phyloP scores from a whole-genome alignment of 768 basidiomycete genomes.

The Heimioporus sp. region DNA sequence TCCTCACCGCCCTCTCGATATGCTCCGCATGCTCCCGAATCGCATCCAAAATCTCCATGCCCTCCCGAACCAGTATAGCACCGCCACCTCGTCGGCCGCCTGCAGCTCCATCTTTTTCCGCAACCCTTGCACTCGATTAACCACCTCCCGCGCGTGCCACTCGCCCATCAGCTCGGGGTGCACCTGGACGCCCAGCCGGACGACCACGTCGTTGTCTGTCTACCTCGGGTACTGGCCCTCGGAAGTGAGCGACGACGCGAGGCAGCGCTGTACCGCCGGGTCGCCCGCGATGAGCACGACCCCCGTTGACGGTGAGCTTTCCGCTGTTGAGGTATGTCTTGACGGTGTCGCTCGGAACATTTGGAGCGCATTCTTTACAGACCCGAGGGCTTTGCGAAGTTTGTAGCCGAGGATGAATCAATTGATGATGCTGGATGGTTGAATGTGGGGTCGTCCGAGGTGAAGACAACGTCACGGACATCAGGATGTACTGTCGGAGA shows the following conservation, averaged over 20 bases:
- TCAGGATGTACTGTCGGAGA: conserved; percentile 93
- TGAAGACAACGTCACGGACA: conserved; percentile 86
- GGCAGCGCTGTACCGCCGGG: conserved; percentile 84
- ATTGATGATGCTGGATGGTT: conserved; percentile 90
- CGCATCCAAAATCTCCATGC: conserved; percentile 61
- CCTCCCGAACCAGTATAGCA: conserved; percentile 77
- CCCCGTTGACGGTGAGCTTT: conserved; percentile 82
- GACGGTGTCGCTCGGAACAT: conserved; percentile 77
- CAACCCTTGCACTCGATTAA: conserved; percentile 91
- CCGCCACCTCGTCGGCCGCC: conserved; percentile 89
- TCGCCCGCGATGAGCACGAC: conserved; percentile 90
- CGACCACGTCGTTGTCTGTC: conserved; percentile 92
- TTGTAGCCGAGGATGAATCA: conserved; percentile 94
- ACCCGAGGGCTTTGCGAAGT: conserved; percentile 85
- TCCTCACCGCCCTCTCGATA: conserved; percentile 73
- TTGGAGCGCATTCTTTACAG: conserved; percentile 84
- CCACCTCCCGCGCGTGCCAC: conserved; percentile 86
- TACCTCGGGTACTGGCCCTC: conserved; percentile 75
- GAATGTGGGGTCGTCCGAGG: conserved; percentile 79
- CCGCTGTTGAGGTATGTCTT: conserved; percentile 74
- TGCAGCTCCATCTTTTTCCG: conserved; percentile 95
- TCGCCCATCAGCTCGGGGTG: conserved; percentile 85
- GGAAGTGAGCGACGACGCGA: conserved; percentile 65
- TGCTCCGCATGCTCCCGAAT: conserved; percentile 64
- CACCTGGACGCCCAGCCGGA: conserved; percentile 85